These are phyloP conservation scores for Oryza australiensis DNA, from an alignment of 176 grass and related monocot species.

Conservation along the genomic window DNA sequence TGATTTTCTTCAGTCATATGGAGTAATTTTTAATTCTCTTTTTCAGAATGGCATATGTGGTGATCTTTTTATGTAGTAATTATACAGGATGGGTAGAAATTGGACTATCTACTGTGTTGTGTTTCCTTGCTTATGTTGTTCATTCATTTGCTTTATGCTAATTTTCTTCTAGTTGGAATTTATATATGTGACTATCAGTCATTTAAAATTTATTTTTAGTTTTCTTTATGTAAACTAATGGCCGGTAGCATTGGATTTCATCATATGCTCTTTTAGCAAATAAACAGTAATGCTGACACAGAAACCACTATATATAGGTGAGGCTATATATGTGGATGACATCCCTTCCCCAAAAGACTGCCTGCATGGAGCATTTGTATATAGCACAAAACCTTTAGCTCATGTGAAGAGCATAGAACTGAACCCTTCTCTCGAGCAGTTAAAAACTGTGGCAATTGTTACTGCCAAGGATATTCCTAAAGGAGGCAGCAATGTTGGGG, in stretches of 20 bases:
- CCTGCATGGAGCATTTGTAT: constrained; percentile 80
- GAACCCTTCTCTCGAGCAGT: constrained; percentile 41
- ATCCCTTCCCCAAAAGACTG: constrained; percentile 73
- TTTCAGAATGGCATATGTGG: not conserved
- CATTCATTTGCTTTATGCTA: constrained; percentile 9
- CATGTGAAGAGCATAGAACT: constrained; percentile 65
- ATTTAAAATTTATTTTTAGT: not conserved
- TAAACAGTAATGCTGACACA: constrained; percentile 12
- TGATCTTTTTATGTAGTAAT: constrained; percentile 5
- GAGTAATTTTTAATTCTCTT: constrained; percentile 8
- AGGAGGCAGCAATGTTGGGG: constrained; percentile 51
- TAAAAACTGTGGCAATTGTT: constrained; percentile 42
- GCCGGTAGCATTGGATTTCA: not conserved
- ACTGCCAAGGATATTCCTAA: constrained; percentile 58
- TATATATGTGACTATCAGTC: not conserved
- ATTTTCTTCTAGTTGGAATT: not conserved
- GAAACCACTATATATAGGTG: constrained; percentile 48
- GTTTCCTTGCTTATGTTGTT: constrained; percentile 14
- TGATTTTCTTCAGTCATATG: constrained; percentile 1
- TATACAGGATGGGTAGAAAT: not conserved
- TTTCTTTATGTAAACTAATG: not conserved
- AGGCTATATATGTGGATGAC: constrained; percentile 93
- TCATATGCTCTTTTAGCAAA: not conserved
- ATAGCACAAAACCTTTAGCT: constrained; percentile 84
- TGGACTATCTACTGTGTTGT: not conserved